Evolutionary conservation across 495 filamentous ascomycete genomes (phyloP).

Genomic region (Astrothelium macrocarpum): DNA sequence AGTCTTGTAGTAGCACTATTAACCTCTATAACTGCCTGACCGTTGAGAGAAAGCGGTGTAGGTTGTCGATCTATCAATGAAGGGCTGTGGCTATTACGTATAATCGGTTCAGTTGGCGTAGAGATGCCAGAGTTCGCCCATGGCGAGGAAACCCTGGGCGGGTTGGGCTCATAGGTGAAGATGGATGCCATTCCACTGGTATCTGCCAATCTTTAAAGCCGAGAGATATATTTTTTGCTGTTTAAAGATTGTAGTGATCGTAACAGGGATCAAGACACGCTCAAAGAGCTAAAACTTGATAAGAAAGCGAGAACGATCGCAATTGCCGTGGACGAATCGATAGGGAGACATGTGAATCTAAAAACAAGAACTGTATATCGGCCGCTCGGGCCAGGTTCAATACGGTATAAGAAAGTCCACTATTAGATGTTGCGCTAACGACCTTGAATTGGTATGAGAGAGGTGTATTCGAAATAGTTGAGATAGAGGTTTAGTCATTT

Average conservation of each 20-base stretch:
- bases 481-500: conserved; percentile 55
- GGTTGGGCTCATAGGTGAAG: conserved; percentile 87
- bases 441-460: conserved; percentile 41
- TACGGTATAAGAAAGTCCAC: neutral
- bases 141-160: conserved; percentile 78
- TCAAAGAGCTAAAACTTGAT: no score
- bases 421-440: conserved; percentile 28
- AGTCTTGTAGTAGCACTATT: conserved; percentile 51
- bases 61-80: conserved; percentile 5
- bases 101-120: neutral
- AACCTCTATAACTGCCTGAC: neutral
- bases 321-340: no score
- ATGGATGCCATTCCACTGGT: conserved; percentile 71
- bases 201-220: neutral
- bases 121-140: conserved; percentile 48
- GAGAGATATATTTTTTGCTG: neutral
- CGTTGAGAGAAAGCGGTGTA: neutral
- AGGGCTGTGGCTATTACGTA: neutral
- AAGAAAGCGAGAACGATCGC: no score
- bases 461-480: conserved; percentile 41
- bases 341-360: neutral
- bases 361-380: neutral
- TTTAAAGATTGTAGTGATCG: neutral
- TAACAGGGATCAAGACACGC: no score
- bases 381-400: neutral